Percentiles rank a stretch among this genome's conserved stretches.
phyloP scores from a whole-genome alignment of 2,329 filamentous ascomycete genomes.

The Penicillium sp. region DNA sequence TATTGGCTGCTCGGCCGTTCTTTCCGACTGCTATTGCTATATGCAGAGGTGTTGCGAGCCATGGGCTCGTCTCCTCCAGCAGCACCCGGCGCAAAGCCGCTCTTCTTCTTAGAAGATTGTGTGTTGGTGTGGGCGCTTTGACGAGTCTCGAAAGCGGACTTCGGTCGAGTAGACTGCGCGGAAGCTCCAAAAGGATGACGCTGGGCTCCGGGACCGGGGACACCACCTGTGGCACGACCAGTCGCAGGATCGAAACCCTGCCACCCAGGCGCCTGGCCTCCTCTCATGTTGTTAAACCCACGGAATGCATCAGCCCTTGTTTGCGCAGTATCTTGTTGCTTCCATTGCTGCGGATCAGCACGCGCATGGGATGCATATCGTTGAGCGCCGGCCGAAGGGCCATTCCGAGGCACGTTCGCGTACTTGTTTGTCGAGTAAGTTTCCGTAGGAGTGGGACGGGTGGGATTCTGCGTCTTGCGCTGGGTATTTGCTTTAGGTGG shows the following conservation, averaged over 20 bases:
- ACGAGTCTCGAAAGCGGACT: slow-evolving; percentile 43
- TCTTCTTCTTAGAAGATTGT: slow-evolving; percentile 50
- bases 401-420: slow-evolving; percentile 25
- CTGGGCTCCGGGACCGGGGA: slow-evolving; percentile 23
- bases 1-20: slow-evolving; percentile 37
- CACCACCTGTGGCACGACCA: slow-evolving; percentile 28
- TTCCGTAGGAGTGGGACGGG: slow-evolving; percentile 27
- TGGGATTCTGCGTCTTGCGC: slow-evolving; percentile 30
- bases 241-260: slow-evolving; percentile 43
- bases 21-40: slow-evolving; percentile 38
- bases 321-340: slow-evolving; percentile 40
- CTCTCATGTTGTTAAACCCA: slow-evolving; percentile 48
- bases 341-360: slow-evolving; percentile 42
- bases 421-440: slow-evolving; percentile 24
- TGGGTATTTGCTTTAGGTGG: slow-evolving; percentile 30
- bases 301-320: slow-evolving; percentile 46
- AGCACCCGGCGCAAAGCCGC: slow-evolving; percentile 59
- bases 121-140: slow-evolving; percentile 39
- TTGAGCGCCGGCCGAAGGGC: slow-evolving; percentile 39
- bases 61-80: slow-evolving; percentile 61
- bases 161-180: slow-evolving; percentile 26
- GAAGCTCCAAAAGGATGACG: slow-evolving; percentile 23
- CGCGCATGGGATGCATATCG: slow-evolving; percentile 44
- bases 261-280: slow-evolving; percentile 33
- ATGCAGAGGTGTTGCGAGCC: slow-evolving; percentile 54